phyloP scores from a whole-genome alignment of 176 grass and related monocot species.

The Ensete ventricosum region DNA sequence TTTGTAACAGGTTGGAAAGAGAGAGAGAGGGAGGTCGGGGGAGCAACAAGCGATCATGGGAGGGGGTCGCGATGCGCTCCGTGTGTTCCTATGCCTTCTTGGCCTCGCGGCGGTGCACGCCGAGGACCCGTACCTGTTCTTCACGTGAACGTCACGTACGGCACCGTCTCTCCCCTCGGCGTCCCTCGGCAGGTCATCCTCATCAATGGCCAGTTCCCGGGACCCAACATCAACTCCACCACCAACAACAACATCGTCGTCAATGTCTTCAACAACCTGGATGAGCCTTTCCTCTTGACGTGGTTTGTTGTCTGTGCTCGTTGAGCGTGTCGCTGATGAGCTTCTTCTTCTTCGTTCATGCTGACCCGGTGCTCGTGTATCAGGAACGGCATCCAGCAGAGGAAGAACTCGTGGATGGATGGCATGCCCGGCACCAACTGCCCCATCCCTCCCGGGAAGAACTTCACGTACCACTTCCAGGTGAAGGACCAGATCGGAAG shows the following conservation, averaged over 20 bases:
- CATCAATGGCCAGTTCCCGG: not conserved
- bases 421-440: slow-evolving; percentile 6
- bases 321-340: not conserved
- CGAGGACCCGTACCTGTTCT: slow-evolving; percentile 10
- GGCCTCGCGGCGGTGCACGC: not conserved
- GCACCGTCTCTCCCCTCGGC: slow-evolving; percentile 2
- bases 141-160: not conserved
- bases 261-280: slow-evolving; percentile 1
- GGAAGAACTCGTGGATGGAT: slow-evolving; percentile 10
- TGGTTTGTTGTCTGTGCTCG: not conserved
- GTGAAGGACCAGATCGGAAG: slow-evolving; percentile 6
- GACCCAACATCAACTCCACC: slow-evolving; percentile 12
- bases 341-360: not conserved
- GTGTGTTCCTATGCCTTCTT: not conserved
- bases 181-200: not conserved
- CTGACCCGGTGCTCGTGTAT: not conserved
- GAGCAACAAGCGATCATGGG: too few relatives aligned
- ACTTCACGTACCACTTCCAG: slow-evolving; percentile 4
- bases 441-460: not conserved
- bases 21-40: not conserved
- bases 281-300: not conserved
- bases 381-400: not conserved
- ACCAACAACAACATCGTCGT: slow-evolving; percentile 13
- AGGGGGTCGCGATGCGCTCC: not conserved
- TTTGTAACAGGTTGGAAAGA: too few relatives aligned